phyloP scores from a whole-genome alignment of 1,284 basidiomycete genomes.

The Crucibulum cyathiforme region DNA sequence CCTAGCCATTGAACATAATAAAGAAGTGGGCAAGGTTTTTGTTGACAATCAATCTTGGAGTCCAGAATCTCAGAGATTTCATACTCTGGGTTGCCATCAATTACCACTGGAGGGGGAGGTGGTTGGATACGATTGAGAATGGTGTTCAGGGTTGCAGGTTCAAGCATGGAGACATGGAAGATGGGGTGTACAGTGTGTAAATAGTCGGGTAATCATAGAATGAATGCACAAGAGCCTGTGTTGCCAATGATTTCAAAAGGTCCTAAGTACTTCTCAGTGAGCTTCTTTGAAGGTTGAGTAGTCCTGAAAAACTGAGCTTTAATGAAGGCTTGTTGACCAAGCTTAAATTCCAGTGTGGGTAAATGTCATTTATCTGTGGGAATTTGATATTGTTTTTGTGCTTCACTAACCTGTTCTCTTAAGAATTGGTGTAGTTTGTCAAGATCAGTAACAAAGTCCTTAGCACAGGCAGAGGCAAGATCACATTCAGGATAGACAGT shows the following conservation, averaged over 20 bases:
- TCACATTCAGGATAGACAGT: constrained; percentile 13
- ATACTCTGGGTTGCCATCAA: constrained; percentile 24
- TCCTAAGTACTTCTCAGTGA: constrained; percentile 32
- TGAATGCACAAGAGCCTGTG: constrained; percentile 12
- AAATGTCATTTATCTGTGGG: neutral
- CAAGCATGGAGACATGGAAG: constrained; percentile 36
- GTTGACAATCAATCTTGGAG: constrained; percentile 10
- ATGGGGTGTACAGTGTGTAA: constrained; percentile 19
- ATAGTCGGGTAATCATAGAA: constrained; percentile 3
- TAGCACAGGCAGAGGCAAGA: constrained; percentile 10
- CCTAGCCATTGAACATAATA: too few species aligned
- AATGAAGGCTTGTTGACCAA: neutral
- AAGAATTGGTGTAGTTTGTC: constrained; percentile 6
- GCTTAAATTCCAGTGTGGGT: neutral
- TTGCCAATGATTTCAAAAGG: constrained; percentile 34
- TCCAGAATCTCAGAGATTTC: constrained; percentile 34
- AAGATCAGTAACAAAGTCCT: constrained; percentile 15
- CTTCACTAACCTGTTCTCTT: neutral
- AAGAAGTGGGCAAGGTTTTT: too few species aligned
- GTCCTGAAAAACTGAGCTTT: constrained; percentile 7
- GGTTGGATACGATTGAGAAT: constrained; percentile 17
- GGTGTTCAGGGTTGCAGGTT: constrained; percentile 17
- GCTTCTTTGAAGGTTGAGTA: constrained; percentile 36
- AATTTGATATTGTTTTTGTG: constrained; percentile 1
- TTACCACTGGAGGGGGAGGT: constrained; percentile 28